Base-by-base conservation (phyloP, 2,329 filamentous ascomycete genomes). In the Massarina eburnea region DNA sequence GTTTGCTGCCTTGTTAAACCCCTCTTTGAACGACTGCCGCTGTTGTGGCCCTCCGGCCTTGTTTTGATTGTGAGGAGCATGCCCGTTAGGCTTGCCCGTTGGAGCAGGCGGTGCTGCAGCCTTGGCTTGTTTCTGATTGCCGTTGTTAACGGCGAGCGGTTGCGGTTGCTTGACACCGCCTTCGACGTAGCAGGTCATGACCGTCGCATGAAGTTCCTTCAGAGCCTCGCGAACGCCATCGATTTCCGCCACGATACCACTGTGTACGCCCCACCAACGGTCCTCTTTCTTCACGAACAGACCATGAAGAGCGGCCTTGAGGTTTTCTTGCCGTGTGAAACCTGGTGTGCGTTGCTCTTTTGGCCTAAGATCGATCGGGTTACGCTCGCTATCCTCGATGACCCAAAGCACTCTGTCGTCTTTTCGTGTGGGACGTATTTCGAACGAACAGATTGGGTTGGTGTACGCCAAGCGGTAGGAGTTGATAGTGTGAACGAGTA, bases 401-500 rank as follows among this genome's bases (percentile, higher is more conserved):
- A 68, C 57, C 73, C 73, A 75, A 18, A 56, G 52, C 17, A 64
- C 49, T 8, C 54, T 50, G 32, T 71, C 67, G 30, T 66, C 49
- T 45, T 66, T 70, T 19, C 49, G 45, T n/a, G 58, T 55, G 2
- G 67, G 52, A 4, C 59, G 55, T 21, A 76, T 55, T 21, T 71
- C 65, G 46, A 77, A 74, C 4, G 57, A 65, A 46, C 55, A 73
- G 18, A 62, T 54, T 2, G 74, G 74, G 19, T 71, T 67, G 4
- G 57, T 54, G 52, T 76, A 77, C 2, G 56, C 56, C 17, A 77
- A 35, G 17, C 65, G 64, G 53, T 72, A 75, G 39, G 62, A 64
- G 24, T 66, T 59, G 6, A 70, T 46, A 12, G 57, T 51, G 33
- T 70, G 69, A 5, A 63, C 43, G 32, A 71, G 67, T 4, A 75